phyloP scores from a whole-genome alignment of 352 stramenopile species.

The Phytopythium oedochilum region DNA sequence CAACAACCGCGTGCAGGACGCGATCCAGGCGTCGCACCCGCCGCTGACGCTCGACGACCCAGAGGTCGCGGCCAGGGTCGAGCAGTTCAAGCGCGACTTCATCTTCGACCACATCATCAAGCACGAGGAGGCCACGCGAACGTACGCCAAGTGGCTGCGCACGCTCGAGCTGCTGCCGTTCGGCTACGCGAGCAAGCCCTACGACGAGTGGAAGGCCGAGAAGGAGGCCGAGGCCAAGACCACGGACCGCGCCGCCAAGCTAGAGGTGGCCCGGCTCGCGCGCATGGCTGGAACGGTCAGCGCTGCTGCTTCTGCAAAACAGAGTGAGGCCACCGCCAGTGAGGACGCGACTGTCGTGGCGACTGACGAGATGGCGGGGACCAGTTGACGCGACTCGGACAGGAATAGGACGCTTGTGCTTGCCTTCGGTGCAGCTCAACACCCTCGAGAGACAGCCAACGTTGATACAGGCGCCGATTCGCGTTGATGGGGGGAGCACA shows the following conservation, averaged over 20 bases:
- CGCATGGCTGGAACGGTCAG: constrained; percentile 1
- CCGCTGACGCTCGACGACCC: constrained; percentile 58
- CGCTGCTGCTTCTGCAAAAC: not conserved
- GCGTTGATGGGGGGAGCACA: too few species aligned
- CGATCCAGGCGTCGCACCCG: constrained; percentile 64
- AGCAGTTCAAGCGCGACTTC: constrained; percentile 72
- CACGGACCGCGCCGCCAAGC: constrained; percentile 34
- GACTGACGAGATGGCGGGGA: not conserved
- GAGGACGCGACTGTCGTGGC: not conserved
- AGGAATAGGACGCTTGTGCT: not conserved
- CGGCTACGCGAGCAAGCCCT: constrained; percentile 53
- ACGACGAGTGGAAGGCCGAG: constrained; percentile 65
- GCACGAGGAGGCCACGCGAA: constrained; percentile 67
- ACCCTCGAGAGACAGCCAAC: too few species aligned
- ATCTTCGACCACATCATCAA: constrained; percentile 86
- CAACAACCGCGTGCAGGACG: constrained; percentile 71
- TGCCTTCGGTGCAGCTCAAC: not conserved
- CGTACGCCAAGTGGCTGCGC: constrained; percentile 80
- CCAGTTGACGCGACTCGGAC: too few species aligned
- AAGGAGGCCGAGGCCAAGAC: constrained; percentile 55
- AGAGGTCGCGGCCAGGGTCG: constrained; percentile 38
- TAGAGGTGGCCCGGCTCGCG: constrained; percentile 29
- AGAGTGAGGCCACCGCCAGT: not conserved
- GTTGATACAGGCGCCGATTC: too few species aligned
- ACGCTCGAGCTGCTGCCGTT: constrained; percentile 69